Base-by-base conservation (phyloP, 257 asterid genomes). In the Gentiana straminea region DNA sequence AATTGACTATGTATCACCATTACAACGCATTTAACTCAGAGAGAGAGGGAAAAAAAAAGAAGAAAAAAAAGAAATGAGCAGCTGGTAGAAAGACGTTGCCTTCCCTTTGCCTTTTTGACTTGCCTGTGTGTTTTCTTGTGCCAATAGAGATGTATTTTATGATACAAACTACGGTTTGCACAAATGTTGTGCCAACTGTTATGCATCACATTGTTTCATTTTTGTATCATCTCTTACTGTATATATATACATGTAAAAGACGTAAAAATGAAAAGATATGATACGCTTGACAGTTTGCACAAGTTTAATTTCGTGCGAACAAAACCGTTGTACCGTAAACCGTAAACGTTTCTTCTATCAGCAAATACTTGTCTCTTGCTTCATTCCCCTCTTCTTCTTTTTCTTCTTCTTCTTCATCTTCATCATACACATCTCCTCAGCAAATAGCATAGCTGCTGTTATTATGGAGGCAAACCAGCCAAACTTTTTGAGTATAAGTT, bases 41-140 rank as follows among this genome's bases (percentile, higher is more conserved):
- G 24, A 55, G 49, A 44, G 11, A 49, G 9, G 13, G 51, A 15
- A 12, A 4, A 38, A 41, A 33, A 49, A 44, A 5, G 4, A 55
- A 9, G 15, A 59, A 10, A 35, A 10, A 51, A 65, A 68, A 45
- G 9, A 59, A 10, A 35, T 7, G 48, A 65, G 65, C 59, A 58
- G 65, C 78, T 79, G 80, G 86, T 76, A 73, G 86, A 79, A 79
- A 76, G 86, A 82, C 86, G 66, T 79, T 49, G 65, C 86, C 86
- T 79, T 79, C 86, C 86, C 82, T 79, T 76, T 79, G 86, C 86
- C 86, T 66, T 44, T 53, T 24, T 77, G 81, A 80, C 84, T 77
- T 80, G 86, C 86, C 86, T 61, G 33, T 33, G 39, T 46, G 4
- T 3, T 1, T 60, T 61, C 68, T 66, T 54, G 60, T 33, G 65